A percentile compares a stretch with the other conserved stretches of the same genome.
These are phyloP conservation scores for Pseudogymnoascus sp. DNA, from an alignment of 2,329 filamentous ascomycete genomes.

Conservation along the genomic window DNA sequence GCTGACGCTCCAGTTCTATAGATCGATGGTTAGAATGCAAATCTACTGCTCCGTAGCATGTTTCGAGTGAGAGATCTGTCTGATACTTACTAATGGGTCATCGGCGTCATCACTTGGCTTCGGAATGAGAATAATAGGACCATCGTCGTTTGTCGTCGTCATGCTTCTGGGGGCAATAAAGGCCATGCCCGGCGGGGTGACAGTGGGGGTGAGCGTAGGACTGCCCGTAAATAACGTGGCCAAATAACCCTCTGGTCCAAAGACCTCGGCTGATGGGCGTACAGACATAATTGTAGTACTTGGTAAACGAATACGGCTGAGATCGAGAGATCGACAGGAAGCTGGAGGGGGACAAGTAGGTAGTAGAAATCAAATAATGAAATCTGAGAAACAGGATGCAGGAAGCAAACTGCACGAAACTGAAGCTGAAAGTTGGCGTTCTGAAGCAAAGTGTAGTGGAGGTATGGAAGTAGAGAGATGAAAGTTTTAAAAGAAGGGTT, in stretches of 20 bases:
- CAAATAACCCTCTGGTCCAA: background rate
- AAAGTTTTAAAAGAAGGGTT: background rate
- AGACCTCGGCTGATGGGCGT: slow-evolving; percentile 1
- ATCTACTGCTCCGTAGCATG: background rate
- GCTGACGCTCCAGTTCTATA: slow-evolving; percentile 29
- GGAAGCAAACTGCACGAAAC: background rate
- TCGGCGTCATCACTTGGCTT: slow-evolving; percentile 27
- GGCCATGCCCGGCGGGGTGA: background rate
- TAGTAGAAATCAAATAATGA: background rate
- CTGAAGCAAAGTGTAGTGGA: background rate
- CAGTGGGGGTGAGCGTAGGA: background rate
- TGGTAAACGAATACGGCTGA: slow-evolving; percentile 6
- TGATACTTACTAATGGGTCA: slow-evolving; percentile 29
- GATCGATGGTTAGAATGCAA: slow-evolving; percentile 9
- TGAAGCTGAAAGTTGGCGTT: background rate
- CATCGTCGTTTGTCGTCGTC: background rate
- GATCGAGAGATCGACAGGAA: background rate
- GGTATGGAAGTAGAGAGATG: background rate
- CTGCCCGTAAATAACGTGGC: background rate
- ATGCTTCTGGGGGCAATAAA: background rate
- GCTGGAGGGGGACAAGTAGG: background rate
- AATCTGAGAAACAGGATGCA: background rate
- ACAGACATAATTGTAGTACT: slow-evolving; percentile 14
- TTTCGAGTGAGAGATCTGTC: background rate
- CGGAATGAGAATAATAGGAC: slow-evolving; percentile 31